Percentiles rank a stretch among this genome's conserved stretches.
Conservation (phyloP, 352 stramenopile genomes). For the Phytophthora colocasiae region DNA sequence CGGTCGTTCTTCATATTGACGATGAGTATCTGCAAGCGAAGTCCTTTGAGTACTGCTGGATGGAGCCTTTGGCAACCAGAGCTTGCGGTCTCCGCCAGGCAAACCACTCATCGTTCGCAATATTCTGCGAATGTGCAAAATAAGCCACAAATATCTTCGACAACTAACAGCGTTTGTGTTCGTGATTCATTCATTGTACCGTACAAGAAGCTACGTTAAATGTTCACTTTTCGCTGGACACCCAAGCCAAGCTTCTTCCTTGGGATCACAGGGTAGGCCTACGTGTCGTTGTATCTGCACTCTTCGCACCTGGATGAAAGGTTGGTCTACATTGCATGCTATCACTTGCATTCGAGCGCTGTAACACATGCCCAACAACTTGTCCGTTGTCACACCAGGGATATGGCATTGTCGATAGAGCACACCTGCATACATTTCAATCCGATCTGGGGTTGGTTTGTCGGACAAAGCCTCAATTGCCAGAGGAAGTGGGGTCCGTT, state of each 20-base stretch:
- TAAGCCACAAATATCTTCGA: too few relatives aligned
- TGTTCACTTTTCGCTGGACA: conserved; percentile 1
- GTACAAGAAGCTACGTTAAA: too few relatives aligned
- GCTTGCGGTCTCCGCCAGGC: conserved; percentile 7
- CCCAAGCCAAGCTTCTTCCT: conserved; percentile 28
- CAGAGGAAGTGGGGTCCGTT: conserved; percentile 1
- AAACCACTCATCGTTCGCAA: conserved; percentile 4
- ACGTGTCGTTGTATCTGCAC: conserved; percentile 20
- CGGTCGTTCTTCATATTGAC: background rate
- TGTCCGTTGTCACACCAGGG: conserved; percentile 8
- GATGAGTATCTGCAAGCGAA: background rate
- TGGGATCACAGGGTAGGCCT: conserved; percentile 9
- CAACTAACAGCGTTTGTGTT: too few relatives aligned
- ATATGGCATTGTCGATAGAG: conserved; percentile 20
- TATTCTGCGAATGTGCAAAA: too few relatives aligned
- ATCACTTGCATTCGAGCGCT: conserved; percentile 30
- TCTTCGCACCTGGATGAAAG: conserved; percentile 16
- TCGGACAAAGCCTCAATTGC: conserved; percentile 14
- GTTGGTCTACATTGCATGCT: conserved; percentile 20
- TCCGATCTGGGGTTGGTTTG: background rate
- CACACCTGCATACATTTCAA: conserved; percentile 6
- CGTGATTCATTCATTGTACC: too few relatives aligned
- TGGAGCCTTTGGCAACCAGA: conserved; percentile 17
- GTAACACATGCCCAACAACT: conserved; percentile 27
- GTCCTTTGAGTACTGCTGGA: background rate